A percentile compares a stretch with the other conserved stretches of the same genome.
Conservation (phyloP, 495 filamentous ascomycete species). For the Pyronema omphalodes region DNA sequence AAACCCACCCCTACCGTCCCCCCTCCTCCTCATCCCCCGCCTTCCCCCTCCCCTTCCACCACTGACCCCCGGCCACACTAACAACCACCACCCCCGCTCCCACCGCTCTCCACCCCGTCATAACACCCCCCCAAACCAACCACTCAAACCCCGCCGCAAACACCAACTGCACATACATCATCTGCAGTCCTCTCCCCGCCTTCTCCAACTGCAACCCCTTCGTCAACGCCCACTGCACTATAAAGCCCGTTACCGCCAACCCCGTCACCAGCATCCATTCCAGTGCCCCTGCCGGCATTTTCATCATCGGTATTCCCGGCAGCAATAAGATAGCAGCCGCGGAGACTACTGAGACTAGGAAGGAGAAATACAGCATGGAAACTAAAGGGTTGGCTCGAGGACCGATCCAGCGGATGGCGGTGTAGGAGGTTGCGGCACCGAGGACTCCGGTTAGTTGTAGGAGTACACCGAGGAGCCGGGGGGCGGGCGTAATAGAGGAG, state of each 20-base stretch:
- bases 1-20: too few relatives aligned
- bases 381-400: constrained; percentile 68
- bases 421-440: constrained; percentile 59
- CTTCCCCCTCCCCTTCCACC: too few relatives aligned
- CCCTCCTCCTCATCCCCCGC: background rate
- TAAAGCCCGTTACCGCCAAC: constrained; percentile 56
- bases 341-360: constrained; percentile 45
- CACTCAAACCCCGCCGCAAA: constrained; percentile 18
- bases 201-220: constrained; percentile 48
- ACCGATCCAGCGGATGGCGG: constrained; percentile 69
- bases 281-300: constrained; percentile 38
- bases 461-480: constrained; percentile 46
- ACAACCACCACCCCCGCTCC: constrained; percentile 11
- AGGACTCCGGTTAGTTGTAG: constrained; percentile 61
- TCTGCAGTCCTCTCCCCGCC: constrained; percentile 32
- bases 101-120: constrained; percentile 1
- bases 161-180: constrained; percentile 18
- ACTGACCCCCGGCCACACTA: background rate
- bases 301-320: constrained; percentile 37
- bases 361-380: constrained; percentile 71
- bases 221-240: constrained; percentile 69
- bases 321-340: constrained; percentile 25
- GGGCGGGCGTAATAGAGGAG: constrained; percentile 3
- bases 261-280: constrained; percentile 58
- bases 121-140: constrained; percentile 16